Conservation (phyloP, 495 filamentous ascomycete genomes). For the Viridothelium virens region DNA sequence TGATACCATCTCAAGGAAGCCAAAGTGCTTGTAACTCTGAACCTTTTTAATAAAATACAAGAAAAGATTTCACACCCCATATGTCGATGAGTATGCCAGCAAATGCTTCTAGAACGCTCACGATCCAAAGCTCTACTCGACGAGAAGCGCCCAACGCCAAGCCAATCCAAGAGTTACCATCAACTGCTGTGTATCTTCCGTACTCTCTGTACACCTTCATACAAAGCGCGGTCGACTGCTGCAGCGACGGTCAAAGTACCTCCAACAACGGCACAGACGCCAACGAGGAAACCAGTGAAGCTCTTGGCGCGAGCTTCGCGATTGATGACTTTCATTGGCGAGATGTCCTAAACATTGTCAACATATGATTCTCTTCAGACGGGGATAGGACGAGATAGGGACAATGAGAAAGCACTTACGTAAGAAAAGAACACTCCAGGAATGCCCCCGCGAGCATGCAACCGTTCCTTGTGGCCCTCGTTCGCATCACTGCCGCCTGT, state of each 20-base stretch:
- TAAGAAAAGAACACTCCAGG: conserved; percentile 98
- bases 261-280: conserved; percentile 88
- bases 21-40: neutral
- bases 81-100: conserved; percentile 1
- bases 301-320: conserved; percentile 80
- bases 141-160: neutral
- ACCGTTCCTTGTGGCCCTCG: conserved; percentile 80
- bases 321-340: conserved; percentile 99
- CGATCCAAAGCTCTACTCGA: neutral
- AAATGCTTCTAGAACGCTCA: conserved; percentile 11
- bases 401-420: conserved; percentile 42
- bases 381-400: neutral
- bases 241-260: conserved; percentile 94
- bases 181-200: conserved; percentile 68
- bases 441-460: conserved; percentile 85
- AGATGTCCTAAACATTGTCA: conserved; percentile 67
- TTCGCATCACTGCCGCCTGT: conserved; percentile 69
- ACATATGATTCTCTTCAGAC: conserved; percentile 3
- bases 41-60: neutral
- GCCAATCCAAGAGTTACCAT: conserved; percentile 1
- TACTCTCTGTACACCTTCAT: conserved; percentile 73
- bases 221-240: conserved; percentile 82
- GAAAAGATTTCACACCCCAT: neutral
- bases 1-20: neutral
- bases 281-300: conserved; percentile 83